These are phyloP conservation scores for Mycosphaerelloides madeirae DNA, from an alignment of 2,329 filamentous ascomycete genomes.

Conservation along the genomic window DNA sequence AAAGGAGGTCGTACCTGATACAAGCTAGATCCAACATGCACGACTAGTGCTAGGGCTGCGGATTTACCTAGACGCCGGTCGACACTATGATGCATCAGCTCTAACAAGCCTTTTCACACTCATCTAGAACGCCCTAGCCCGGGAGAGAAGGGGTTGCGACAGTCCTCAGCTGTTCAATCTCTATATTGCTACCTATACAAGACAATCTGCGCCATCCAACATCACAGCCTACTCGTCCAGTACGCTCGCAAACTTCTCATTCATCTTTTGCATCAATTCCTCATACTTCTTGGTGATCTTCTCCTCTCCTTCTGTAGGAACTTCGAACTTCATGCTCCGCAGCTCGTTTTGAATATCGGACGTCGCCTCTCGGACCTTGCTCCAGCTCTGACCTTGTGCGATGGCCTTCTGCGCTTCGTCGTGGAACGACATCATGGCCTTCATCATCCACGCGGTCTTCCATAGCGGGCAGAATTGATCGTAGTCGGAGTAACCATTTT, in stretches of 20 bases:
- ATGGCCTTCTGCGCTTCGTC: slow-evolving; percentile 96
- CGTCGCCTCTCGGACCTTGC: slow-evolving; percentile 87
- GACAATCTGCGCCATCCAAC: background rate
- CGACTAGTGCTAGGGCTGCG: no score
- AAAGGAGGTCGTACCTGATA: no score
- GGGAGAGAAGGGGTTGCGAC: no score
- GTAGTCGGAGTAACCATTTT: slow-evolving; percentile 98
- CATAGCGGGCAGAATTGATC: slow-evolving; percentile 98
- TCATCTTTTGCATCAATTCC: slow-evolving; percentile 82
- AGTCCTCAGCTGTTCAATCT: background rate
- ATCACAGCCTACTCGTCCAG: slow-evolving; percentile 70
- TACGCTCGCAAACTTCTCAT: slow-evolving; percentile 94
- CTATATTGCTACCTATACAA: background rate
- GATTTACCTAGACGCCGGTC: no score
- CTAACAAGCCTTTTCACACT: no score
- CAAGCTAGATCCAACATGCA: no score
- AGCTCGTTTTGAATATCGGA: slow-evolving; percentile 78
- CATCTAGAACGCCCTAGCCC: no score
- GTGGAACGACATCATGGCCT: slow-evolving; percentile 96
- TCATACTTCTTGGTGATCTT: slow-evolving; percentile 89
- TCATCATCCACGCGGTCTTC: slow-evolving; percentile 99
- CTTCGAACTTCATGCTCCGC: slow-evolving; percentile 93
- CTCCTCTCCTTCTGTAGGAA: slow-evolving; percentile 80
- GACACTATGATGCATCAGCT: no score
- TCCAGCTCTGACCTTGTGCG: slow-evolving; percentile 84